phyloP scores from a whole-genome alignment of 140 eudicot species.

The Erigeron philadelphicus region DNA sequence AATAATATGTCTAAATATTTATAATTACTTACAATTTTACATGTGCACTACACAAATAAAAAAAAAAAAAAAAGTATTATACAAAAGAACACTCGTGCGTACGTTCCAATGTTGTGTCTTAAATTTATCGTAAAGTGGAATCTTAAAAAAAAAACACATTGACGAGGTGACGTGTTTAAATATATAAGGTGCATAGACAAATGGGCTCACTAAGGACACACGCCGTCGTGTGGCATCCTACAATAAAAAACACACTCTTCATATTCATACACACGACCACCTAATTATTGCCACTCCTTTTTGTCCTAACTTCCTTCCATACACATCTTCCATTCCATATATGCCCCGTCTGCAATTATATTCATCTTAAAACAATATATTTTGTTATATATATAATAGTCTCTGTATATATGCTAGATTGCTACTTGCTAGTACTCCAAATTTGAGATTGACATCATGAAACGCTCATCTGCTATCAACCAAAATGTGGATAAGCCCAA shows the following conservation, averaged over 20 bases:
- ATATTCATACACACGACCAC: slow-evolving; percentile 21
- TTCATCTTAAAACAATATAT: slow-evolving; percentile 8
- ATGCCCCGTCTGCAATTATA: background rate
- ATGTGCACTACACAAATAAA: too few relatives aligned
- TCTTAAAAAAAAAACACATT: background rate
- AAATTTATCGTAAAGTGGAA: background rate
- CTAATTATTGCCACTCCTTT: slow-evolving; percentile 13
- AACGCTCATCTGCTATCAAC: too few relatives aligned
- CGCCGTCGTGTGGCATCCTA: slow-evolving; percentile 41
- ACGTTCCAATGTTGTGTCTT: too few relatives aligned
- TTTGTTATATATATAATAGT: background rate
- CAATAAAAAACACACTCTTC: slow-evolving; percentile 19
- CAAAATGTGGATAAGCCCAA: too few relatives aligned
- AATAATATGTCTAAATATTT: too few relatives aligned
- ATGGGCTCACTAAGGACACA: slow-evolving; percentile 27
- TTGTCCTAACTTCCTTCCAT: slow-evolving; percentile 5
- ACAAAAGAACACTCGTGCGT: too few relatives aligned
- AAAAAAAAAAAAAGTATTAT: too few relatives aligned
- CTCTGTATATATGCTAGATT: too few relatives aligned
- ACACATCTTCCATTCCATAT: background rate
- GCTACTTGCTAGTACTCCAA: too few relatives aligned
- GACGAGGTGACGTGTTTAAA: slow-evolving; percentile 30
- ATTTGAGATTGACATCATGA: too few relatives aligned
- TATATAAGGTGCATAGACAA: slow-evolving; percentile 16
- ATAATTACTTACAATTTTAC: too few relatives aligned